Evolutionary conservation across 257 asterid species (phyloP).

Genomic region (Asclepias syriaca): DNA sequence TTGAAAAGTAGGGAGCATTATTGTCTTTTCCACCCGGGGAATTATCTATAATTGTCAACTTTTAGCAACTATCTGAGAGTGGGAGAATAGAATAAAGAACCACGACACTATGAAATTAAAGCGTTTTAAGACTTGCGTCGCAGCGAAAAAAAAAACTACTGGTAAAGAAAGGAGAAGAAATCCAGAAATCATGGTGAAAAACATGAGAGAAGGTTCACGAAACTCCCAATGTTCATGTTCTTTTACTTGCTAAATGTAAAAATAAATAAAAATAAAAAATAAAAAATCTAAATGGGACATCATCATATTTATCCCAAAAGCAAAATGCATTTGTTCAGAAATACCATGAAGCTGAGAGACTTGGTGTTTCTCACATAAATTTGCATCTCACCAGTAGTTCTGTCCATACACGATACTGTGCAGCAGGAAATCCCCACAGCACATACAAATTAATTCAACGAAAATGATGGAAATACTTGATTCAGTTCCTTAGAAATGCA

Average conservation of each 20-base stretch:
- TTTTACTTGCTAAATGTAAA: neutral
- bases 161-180: neutral
- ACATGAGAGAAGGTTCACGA: neutral
- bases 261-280: no score
- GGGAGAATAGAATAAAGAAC: no score
- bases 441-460: constrained; percentile 9
- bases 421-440: neutral
- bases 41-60: no score
- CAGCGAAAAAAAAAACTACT: no score
- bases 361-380: neutral
- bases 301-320: neutral
- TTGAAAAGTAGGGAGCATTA: no score
- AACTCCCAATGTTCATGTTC: neutral
- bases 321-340: neutral
- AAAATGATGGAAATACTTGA: neutral
- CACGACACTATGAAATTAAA: no score
- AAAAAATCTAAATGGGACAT: no score
- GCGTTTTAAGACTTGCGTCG: no score
- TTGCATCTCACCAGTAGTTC: neutral
- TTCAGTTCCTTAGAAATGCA: constrained; percentile 76
- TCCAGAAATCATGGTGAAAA: neutral
- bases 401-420: neutral
- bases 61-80: no score
- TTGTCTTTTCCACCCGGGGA: no score
- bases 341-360: neutral